Conservation (phyloP, 306 rosid genomes). For the Fragaria iinumae region DNA sequence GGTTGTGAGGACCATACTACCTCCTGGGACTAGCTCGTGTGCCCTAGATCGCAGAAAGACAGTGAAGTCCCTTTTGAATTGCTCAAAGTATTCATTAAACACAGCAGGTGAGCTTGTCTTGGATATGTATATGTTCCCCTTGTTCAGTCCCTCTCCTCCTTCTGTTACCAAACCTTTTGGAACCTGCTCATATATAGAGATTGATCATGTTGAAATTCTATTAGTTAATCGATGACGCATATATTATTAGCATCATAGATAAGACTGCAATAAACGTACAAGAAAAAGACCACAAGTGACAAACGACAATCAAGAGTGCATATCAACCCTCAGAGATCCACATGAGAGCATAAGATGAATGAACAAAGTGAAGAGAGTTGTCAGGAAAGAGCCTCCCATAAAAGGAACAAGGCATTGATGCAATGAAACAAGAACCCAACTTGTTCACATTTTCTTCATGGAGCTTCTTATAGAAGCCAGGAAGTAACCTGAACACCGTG, state of each 20-base stretch:
- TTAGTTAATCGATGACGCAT: not conserved
- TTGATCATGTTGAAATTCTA: not conserved
- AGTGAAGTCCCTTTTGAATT: slow-evolving; percentile 41
- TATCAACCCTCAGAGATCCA: slow-evolving; percentile 45
- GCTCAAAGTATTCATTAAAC: slow-evolving; percentile 20
- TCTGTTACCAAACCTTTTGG: slow-evolving; percentile 23
- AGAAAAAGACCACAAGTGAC: not conserved
- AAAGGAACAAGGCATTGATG: slow-evolving; percentile 50
- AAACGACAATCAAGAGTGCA: not conserved
- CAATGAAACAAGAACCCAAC: slow-evolving; percentile 35
- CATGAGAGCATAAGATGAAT: slow-evolving; percentile 42
- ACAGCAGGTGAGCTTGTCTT: slow-evolving; percentile 30
- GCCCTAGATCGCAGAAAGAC: slow-evolving; percentile 38
- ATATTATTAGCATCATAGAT: not conserved
- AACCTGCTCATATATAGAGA: slow-evolving; percentile 12
- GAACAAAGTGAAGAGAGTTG: slow-evolving; percentile 35
- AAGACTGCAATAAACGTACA: not conserved
- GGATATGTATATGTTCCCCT: too few relatives aligned
- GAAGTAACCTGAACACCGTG: slow-evolving; percentile 32
- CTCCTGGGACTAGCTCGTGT: slow-evolving; percentile 33
- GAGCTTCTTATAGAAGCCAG: slow-evolving; percentile 27
- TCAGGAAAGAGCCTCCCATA: slow-evolving; percentile 50
- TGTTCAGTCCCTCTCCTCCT: slow-evolving; percentile 19
- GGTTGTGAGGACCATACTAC: slow-evolving; percentile 42
- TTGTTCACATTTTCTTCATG: not conserved